Conservation (phyloP, 768 basidiomycete species). For the Pisolithus orientalis region DNA sequence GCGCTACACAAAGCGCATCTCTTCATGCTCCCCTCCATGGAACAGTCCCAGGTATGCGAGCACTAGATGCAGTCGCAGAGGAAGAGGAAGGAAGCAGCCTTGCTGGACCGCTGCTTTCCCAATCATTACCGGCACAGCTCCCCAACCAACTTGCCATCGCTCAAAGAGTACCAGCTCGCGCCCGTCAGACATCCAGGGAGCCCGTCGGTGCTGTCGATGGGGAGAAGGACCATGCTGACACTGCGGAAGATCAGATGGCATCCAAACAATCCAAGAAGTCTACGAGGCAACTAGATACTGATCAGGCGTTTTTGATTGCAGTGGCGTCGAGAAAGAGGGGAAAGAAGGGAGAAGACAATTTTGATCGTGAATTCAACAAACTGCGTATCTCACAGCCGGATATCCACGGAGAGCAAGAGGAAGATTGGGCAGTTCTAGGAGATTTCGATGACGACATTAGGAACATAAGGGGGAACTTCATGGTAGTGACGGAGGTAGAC, state of each 20-base stretch:
- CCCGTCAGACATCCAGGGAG: slow-evolving; percentile 1
- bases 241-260: background rate
- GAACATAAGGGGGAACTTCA: slow-evolving; percentile 67
- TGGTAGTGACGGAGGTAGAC: slow-evolving; percentile 69
- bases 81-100: slow-evolving; percentile 46
- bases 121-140: background rate
- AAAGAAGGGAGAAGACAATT: slow-evolving; percentile 60
- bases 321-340: slow-evolving; percentile 67
- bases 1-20: slow-evolving; percentile 22
- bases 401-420: slow-evolving; percentile 39
- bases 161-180: background rate
- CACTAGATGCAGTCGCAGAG: slow-evolving; percentile 38
- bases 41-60: slow-evolving; percentile 3
- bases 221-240: slow-evolving; percentile 23
- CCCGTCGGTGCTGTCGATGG: background rate
- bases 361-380: slow-evolving; percentile 77
- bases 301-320: slow-evolving; percentile 63
- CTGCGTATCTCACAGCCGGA: slow-evolving; percentile 66
- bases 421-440: slow-evolving; percentile 55
- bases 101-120: background rate
- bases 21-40: background rate
- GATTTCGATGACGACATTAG: slow-evolving; percentile 56
- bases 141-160: background rate
- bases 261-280: slow-evolving; percentile 7
- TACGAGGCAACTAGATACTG: slow-evolving; percentile 40